Conservation (phyloP, 495 filamentous ascomycete genomes). For the Penicillium waksmanii region DNA sequence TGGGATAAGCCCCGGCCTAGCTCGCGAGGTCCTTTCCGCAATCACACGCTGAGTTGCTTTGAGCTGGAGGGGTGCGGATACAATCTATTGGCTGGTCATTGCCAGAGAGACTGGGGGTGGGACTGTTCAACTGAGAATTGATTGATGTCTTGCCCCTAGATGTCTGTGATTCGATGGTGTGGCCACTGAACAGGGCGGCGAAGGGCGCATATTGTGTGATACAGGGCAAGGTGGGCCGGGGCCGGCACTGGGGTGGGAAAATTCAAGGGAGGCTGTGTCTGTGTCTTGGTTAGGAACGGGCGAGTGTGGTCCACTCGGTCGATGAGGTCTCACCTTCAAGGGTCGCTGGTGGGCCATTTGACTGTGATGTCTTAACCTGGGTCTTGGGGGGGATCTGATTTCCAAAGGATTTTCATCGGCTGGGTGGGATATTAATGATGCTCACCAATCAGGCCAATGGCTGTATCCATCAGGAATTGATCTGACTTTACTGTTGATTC, state of each 20-base stretch:
- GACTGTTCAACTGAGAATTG: neutral
- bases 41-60: neutral
- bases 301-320: neutral
- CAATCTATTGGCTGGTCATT: neutral
- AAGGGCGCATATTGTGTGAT: neutral
- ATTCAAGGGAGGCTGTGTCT: neutral
- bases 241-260: neutral
- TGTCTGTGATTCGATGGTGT: neutral
- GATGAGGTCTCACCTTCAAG: slow-evolving; percentile 1
- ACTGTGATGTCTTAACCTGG: neutral
- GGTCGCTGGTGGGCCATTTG: neutral
- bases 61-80: neutral
- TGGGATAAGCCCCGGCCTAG: neutral
- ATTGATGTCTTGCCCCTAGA: slow-evolving; percentile 3
- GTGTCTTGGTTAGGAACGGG: neutral
- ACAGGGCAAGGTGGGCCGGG: neutral
- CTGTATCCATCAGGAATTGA: too few relatives aligned
- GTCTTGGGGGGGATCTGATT: neutral
- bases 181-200: neutral
- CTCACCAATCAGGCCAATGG: too few relatives aligned
- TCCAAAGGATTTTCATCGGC: neutral
- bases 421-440: neutral
- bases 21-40: too few relatives aligned
- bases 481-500: too few relatives aligned
- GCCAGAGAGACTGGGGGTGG: neutral